phyloP scores from a whole-genome alignment of 2,329 filamentous ascomycete species.

The Fusarium xylarioides region DNA sequence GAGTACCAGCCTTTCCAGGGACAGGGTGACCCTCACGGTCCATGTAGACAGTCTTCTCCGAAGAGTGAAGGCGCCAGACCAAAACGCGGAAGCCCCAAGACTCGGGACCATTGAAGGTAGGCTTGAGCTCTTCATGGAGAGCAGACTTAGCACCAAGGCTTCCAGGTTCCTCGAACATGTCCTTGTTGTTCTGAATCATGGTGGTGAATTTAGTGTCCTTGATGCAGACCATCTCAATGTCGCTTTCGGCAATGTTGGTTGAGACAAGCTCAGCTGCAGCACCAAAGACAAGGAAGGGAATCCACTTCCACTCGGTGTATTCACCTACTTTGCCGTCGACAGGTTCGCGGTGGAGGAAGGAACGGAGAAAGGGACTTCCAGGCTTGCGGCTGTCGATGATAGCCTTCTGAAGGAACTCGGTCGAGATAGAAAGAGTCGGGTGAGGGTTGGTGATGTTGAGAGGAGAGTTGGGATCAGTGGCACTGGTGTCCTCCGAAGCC shows the following conservation, averaged over 20 bases:
- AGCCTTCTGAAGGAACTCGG: background rate
- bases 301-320: background rate
- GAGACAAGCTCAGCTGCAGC: background rate
- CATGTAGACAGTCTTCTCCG: background rate
- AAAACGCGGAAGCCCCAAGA: background rate
- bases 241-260: background rate
- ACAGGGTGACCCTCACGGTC: background rate
- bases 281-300: background rate
- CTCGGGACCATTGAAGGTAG: background rate
- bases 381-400: background rate
- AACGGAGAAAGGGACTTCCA: background rate
- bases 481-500: background rate
- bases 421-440: background rate
- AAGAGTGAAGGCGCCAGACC: background rate
- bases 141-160: background rate
- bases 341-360: background rate
- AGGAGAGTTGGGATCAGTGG: background rate
- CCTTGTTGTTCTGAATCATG: background rate
- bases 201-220: background rate
- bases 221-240: conserved; percentile 1
- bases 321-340: background rate
- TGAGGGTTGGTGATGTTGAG: background rate
- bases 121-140: background rate
- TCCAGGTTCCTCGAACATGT: background rate
- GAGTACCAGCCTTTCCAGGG: no score